Percentiles rank a stretch among this genome's conserved stretches.
phyloP scores from a whole-genome alignment of 2,329 filamentous ascomycete species.

The Mariannaea sp. region DNA sequence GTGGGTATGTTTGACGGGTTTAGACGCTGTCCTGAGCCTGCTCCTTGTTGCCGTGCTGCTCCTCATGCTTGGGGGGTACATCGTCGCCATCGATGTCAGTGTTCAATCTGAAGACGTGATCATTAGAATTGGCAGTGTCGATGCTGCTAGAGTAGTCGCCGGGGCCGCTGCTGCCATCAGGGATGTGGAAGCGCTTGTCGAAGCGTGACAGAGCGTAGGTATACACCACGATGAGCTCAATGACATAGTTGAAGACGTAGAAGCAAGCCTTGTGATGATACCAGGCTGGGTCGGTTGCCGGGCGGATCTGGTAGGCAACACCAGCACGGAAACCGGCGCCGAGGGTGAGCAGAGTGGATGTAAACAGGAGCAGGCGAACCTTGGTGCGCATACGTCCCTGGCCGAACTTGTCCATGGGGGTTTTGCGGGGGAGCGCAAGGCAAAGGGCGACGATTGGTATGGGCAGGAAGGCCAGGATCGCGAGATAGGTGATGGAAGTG shows the following conservation, averaged over 20 bases:
- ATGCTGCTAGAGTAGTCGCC: conserved; percentile 51
- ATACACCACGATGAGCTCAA: conserved; percentile 73
- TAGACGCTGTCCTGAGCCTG: conserved; percentile 32
- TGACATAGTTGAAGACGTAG: conserved; percentile 77
- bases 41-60: conserved; percentile 25
- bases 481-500: conserved; percentile 66
- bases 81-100: conserved; percentile 35
- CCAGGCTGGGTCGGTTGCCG: conserved; percentile 62
- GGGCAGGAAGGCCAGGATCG: conserved; percentile 62
- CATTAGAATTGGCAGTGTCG: conserved; percentile 6
- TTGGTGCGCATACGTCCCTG: conserved; percentile 70
- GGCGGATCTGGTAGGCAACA: conserved; percentile 58
- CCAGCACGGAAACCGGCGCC: conserved; percentile 73
- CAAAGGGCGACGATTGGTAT: conserved; percentile 59
- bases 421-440: conserved; percentile 53
- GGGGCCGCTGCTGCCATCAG: conserved; percentile 67
- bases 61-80: conserved; percentile 28
- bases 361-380: conserved; percentile 64
- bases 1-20: background rate
- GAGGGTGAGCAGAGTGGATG: conserved; percentile 64
- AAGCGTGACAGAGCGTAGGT: conserved; percentile 71
- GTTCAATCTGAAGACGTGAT: conserved; percentile 26
- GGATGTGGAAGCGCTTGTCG: conserved; percentile 76
- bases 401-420: conserved; percentile 58
- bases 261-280: conserved; percentile 74